These are phyloP conservation scores for Suillus alpinus DNA, from an alignment of 768 basidiomycete genomes.

Conservation along the genomic window DNA sequence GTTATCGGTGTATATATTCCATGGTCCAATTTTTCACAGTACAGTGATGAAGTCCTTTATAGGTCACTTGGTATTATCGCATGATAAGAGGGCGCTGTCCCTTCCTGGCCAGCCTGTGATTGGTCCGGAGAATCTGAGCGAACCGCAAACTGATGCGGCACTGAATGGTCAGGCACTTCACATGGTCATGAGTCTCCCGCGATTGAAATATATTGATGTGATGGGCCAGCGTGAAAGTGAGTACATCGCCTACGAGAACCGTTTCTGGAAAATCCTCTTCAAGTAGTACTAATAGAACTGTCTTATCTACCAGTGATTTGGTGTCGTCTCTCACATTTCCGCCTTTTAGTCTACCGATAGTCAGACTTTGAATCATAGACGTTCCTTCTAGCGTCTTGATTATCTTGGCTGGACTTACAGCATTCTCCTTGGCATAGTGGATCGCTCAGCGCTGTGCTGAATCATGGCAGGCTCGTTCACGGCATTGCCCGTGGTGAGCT, in stretches of 20 bases:
- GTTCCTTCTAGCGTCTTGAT: no score
- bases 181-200: no score
- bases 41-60: no score
- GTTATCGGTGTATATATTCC: no score
- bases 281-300: background rate
- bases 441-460: background rate
- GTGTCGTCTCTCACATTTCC: background rate
- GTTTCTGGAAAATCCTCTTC: background rate
- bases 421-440: no score
- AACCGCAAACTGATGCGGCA: no score
- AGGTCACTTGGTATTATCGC: background rate
- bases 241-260: background rate
- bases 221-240: no score
- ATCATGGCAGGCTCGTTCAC: background rate
- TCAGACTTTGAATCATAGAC: no score
- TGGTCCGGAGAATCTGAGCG: background rate
- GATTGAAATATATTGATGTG: no score
- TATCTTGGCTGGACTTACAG: no score
- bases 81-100: background rate
- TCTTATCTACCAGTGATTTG: background rate
- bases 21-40: no score
- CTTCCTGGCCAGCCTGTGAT: background rate
- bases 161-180: no score
- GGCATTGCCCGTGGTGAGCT: background rate
- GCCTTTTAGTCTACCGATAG: background rate